Base-by-base conservation (phyloP, 2,329 filamentous ascomycete species). In the Beauveria medogensis region DNA sequence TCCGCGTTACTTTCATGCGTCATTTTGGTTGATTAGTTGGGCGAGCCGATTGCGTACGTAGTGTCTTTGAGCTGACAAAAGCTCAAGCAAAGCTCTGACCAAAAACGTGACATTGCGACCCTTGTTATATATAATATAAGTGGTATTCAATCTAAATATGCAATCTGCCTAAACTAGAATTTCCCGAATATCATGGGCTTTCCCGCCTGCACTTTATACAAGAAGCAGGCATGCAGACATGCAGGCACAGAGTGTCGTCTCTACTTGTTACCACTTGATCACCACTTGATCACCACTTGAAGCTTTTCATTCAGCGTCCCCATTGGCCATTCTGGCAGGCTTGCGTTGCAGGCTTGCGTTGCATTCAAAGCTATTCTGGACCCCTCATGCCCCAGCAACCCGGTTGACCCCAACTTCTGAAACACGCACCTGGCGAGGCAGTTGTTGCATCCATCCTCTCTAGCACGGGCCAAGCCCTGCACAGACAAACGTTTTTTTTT, bases 391-490 rank as follows among this genome's bases (percentile, higher is more conserved):
- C 34, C 34, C 34, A 37, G 34, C 18, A 22, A 30, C 55, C 46
- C 6, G 10, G 22, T 30, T 18, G 24, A 51, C 30, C 55, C 55
- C 55, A 51, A 43, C 34, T 58, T 58, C 55, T 50, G 47, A 58
- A 58, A 51, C 44, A 41, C 34, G 30, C 20, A 50, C 34, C 30
- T 40, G 55, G n/a, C 18, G 8, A 58, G 30, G 16, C 55, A 30
- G 20, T 43, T 37, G 43, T 30, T 37, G 34, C 34, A 37, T 37
- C 46, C 55, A 22, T 40, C n/a, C 37, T 41, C n/a, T 14, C 46
- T 24, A n/a, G 30, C 55, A 58, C 46, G 12, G 55, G 37, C 55
- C 46, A 56, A 56, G 46, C 30, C 55, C 22, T 58, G 55, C 55
- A 58, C 46, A 51, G 55, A 58, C 55, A 58, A 50, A 47, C 16